Evolutionary conservation across 1,284 basidiomycete genomes (phyloP).

Genomic region (Microbotryum lychnidis-dioicae): DNA sequence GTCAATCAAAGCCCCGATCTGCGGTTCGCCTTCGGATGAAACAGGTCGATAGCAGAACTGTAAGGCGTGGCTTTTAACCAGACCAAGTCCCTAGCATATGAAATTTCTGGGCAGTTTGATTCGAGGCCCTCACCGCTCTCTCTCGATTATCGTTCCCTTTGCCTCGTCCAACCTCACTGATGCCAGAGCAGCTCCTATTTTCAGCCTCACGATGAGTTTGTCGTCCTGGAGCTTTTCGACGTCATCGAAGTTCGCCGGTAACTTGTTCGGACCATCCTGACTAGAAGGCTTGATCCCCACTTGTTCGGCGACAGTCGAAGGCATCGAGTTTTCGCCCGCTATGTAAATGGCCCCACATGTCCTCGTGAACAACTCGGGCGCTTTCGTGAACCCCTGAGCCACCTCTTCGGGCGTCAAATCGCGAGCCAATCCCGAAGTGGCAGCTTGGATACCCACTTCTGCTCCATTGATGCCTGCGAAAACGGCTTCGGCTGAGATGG

Average conservation of each 20-base stretch:
- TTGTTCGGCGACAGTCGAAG: neutral
- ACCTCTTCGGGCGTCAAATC: slow-evolving; percentile 16
- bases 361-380: slow-evolving; percentile 23
- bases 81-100: too few species aligned
- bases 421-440: slow-evolving; percentile 15
- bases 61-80: too few species aligned
- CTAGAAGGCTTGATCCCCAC: neutral
- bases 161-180: slow-evolving; percentile 20
- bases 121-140: slow-evolving; percentile 7
- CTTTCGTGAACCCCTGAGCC: slow-evolving; percentile 14
- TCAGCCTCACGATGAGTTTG: slow-evolving; percentile 11
- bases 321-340: slow-evolving; percentile 29
- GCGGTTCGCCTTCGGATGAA: slow-evolving; percentile 20
- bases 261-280: slow-evolving; percentile 11
- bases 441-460: slow-evolving; percentile 20
- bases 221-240: slow-evolving; percentile 19
- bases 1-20: slow-evolving; percentile 8
- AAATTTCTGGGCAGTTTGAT: too few species aligned
- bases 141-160: slow-evolving; percentile 22
- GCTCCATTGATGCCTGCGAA: slow-evolving; percentile 26
- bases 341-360: slow-evolving; percentile 20
- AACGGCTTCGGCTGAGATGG: slow-evolving; percentile 14
- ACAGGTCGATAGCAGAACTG: slow-evolving; percentile 31
- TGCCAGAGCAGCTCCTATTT: slow-evolving; percentile 12
- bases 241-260: slow-evolving; percentile 15